Conservation (phyloP, 805 yeast species). For the Metschnikowia borealis region DNA sequence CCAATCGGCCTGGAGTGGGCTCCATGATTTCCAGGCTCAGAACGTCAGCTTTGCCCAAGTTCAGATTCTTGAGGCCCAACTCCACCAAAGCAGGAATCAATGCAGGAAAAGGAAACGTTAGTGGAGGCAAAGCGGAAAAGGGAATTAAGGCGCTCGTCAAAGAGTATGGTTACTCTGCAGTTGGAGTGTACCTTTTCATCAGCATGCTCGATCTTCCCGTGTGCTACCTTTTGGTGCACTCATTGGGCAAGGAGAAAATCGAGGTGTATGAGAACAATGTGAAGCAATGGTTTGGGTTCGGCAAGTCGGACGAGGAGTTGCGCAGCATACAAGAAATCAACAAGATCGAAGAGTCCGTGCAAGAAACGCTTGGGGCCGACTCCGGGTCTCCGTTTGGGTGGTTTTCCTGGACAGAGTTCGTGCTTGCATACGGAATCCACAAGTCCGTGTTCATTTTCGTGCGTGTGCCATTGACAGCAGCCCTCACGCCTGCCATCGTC, state of each 20-base stretch:
- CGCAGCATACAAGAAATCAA: conserved; percentile 32
- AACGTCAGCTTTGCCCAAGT: background rate
- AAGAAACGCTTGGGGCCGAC: conserved; percentile 21
- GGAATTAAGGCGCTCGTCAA: conserved; percentile 66
- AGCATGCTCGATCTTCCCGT: conserved; percentile 76
- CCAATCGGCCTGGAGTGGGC: background rate
- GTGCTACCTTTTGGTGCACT: conserved; percentile 78
- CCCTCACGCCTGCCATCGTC: conserved; percentile 81
- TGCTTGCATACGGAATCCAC: conserved; percentile 90
- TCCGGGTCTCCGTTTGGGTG: conserved; percentile 25
- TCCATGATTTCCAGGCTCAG: background rate
- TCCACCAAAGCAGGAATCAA: conserved; percentile 1
- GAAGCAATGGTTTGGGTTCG: conserved; percentile 61
- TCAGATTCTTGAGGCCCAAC: background rate
- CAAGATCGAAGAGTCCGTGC: conserved; percentile 25
- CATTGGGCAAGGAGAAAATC: conserved; percentile 80
- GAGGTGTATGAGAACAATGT: conserved; percentile 58
- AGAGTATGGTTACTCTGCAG: conserved; percentile 87
- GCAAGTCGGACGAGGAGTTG: conserved; percentile 44
- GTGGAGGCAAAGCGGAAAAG: conserved; percentile 22
- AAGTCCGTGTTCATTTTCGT: conserved; percentile 72
- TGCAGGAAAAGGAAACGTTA: too few relatives aligned
- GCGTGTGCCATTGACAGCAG: conserved; percentile 87
- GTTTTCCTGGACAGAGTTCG: conserved; percentile 72
- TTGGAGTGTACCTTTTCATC: conserved; percentile 78